Evolutionary conservation across 345 rosid genomes (phyloP).

Genomic region (Eucalyptus victrix): DNA sequence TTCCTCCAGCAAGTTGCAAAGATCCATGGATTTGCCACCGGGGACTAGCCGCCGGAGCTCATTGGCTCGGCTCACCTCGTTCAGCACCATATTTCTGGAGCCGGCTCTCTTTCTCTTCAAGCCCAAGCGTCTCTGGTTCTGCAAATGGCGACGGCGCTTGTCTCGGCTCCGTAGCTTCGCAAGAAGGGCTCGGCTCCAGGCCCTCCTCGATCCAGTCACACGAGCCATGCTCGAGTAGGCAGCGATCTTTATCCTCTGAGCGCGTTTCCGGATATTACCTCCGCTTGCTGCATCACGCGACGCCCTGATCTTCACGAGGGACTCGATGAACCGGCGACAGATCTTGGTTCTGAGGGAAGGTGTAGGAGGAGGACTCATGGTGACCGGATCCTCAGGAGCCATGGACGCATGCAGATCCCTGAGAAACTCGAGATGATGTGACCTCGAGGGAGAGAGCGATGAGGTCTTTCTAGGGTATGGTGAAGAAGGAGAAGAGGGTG

Average conservation of each 20-base stretch:
- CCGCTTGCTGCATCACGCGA: neutral
- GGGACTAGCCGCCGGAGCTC: slow-evolving; percentile 19
- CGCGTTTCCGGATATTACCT: neutral
- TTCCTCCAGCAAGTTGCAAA: slow-evolving; percentile 17
- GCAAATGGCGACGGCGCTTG: neutral
- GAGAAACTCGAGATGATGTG: neutral
- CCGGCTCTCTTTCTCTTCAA: neutral
- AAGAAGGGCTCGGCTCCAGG: slow-evolving; percentile 27
- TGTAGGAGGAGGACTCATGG: neutral
- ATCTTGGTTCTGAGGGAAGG: slow-evolving; percentile 1
- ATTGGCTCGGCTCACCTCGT: neutral
- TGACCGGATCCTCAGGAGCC: neutral
- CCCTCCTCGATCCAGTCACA: slow-evolving; percentile 10
- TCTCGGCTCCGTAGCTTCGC: neutral
- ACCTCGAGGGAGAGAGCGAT: neutral
- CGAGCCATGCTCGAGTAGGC: slow-evolving; percentile 21
- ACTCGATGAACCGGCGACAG: slow-evolving; percentile 5
- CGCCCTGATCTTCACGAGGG: neutral
- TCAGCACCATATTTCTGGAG: neutral
- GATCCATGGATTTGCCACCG: slow-evolving; percentile 18
- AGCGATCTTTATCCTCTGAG: slow-evolving; percentile 7
- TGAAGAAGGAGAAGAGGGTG: neutral
- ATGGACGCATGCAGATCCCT: neutral
- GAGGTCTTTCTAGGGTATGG: neutral
- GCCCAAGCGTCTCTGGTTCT: neutral